These are phyloP conservation scores for Epichloe gansuensis DNA, from an alignment of 2,329 filamentous ascomycete genomes.

Conservation along the genomic window DNA sequence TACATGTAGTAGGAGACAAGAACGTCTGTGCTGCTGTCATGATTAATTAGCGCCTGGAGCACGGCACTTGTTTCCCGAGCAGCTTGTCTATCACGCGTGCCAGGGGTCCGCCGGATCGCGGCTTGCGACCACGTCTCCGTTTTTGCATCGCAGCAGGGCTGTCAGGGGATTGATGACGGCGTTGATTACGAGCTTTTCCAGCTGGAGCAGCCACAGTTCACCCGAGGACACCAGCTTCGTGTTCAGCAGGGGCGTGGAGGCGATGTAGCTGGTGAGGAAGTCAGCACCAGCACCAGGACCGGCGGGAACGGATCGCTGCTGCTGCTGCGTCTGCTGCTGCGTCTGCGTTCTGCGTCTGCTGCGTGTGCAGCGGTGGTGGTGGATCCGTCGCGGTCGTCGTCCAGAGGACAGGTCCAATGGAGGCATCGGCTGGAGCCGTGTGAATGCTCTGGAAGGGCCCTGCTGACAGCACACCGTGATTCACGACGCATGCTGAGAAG, in stretches of 20 bases:
- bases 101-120: conserved; percentile 25
- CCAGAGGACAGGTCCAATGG: conserved; percentile 33
- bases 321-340: neutral
- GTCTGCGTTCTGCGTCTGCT: too few relatives aligned
- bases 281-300: conserved; percentile 12
- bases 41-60: conserved; percentile 54
- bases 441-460: conserved; percentile 40
- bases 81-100: conserved; percentile 54
- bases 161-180: conserved; percentile 77
- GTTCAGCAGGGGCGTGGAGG: conserved; percentile 30
- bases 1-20: conserved; percentile 12
- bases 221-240: conserved; percentile 26
- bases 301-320: neutral
- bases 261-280: conserved; percentile 32
- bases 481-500: conserved; percentile 58
- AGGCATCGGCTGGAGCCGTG: conserved; percentile 35
- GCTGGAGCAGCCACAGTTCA: conserved; percentile 49
- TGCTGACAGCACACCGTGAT: conserved; percentile 41
- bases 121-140: conserved; percentile 56
- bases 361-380: conserved; percentile 1
- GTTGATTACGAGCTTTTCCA: conserved; percentile 80
- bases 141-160: conserved; percentile 61
- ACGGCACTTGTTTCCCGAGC: conserved; percentile 62
- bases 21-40: conserved; percentile 35
- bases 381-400: conserved; percentile 7